phyloP scores from a whole-genome alignment of 305 asterid genomes.

The Solanum hybrid region DNA sequence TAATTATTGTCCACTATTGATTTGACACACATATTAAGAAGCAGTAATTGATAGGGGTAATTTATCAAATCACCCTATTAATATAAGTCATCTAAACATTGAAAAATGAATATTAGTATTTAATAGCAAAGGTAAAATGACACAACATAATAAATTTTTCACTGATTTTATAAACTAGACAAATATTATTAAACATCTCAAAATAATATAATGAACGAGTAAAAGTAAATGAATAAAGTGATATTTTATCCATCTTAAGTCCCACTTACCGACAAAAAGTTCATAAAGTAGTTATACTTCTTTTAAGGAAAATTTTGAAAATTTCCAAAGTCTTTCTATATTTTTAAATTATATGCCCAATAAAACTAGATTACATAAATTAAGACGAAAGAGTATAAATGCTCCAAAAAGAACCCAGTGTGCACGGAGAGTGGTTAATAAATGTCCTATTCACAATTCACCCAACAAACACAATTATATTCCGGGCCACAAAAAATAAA shows the following conservation, averaged over 20 bases:
- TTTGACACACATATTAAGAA: background rate
- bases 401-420: background rate
- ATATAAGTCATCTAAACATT: background rate
- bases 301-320: background rate
- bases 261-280: too few relatives aligned
- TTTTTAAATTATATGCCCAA: background rate
- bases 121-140: too few relatives aligned
- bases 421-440: background rate
- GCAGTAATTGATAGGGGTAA: too few relatives aligned
- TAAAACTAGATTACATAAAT: background rate
- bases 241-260: background rate
- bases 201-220: too few relatives aligned
- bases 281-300: background rate
- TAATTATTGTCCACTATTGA: background rate
- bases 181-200: background rate
- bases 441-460: background rate
- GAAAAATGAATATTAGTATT: background rate
- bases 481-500: background rate
- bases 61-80: too few relatives aligned
- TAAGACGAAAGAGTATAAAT: background rate
- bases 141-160: background rate
- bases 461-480: background rate
- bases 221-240: rapidly evolving
- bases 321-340: background rate
- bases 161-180: background rate